A percentile compares a stretch with the other conserved stretches of the same genome.
phyloP scores from a whole-genome alignment of 495 filamentous ascomycete genomes.

The Aspergillus asperescens region DNA sequence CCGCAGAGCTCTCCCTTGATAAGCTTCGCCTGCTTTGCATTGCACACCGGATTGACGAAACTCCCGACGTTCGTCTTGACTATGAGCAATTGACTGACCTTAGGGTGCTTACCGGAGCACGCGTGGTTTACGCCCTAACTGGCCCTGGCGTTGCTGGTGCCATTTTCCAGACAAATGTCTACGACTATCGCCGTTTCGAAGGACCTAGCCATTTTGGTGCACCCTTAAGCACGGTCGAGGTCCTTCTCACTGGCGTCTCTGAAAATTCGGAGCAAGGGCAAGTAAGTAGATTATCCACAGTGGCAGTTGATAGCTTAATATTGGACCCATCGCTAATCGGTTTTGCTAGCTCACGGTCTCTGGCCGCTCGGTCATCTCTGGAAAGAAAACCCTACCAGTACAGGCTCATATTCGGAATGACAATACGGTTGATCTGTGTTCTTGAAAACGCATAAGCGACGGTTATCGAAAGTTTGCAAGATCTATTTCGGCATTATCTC shows the following conservation, averaged over 20 bases:
- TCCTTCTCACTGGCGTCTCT: conserved; percentile 55
- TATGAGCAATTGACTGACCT: conserved; percentile 69
- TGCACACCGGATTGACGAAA: conserved; percentile 35
- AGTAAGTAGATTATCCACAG: conserved; percentile 35
- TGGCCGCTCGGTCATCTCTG: conserved; percentile 38
- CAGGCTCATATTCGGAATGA: conserved; percentile 37
- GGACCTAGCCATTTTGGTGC: conserved; percentile 71
- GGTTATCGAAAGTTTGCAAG: background rate
- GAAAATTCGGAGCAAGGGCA: conserved; percentile 62
- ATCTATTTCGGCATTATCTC: conserved; percentile 3
- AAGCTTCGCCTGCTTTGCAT: conserved; percentile 58
- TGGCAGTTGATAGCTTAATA: background rate
- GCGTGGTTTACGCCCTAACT: conserved; percentile 80
- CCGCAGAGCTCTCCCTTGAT: conserved; percentile 58
- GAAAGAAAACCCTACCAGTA: conserved; percentile 24
- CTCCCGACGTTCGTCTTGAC: conserved; percentile 44
- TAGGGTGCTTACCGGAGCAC: conserved; percentile 70
- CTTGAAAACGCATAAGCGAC: background rate
- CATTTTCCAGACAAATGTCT: conserved; percentile 73
- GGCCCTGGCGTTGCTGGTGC: conserved; percentile 79
- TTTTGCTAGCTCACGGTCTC: conserved; percentile 33
- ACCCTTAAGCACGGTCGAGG: conserved; percentile 72
- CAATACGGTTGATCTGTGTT: conserved; percentile 35
- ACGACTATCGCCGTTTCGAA: conserved; percentile 69
- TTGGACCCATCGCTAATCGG: background rate